Percentiles rank a stretch among this genome's conserved stretches.
Conservation (phyloP, 768 basidiomycete species). For the Pleurotus citrinopileatus region DNA sequence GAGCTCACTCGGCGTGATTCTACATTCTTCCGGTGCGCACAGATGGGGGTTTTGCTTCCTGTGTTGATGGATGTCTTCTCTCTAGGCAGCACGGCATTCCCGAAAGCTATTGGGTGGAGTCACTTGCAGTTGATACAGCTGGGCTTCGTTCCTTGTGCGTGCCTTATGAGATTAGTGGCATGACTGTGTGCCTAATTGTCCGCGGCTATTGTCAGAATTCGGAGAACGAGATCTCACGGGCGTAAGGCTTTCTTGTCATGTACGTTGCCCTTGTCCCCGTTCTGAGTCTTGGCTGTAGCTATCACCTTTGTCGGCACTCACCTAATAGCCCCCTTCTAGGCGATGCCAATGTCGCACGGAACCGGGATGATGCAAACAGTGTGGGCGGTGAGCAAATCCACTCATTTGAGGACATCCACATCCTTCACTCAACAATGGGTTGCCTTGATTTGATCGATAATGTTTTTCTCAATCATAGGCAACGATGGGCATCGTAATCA, state of each 20-base stretch:
- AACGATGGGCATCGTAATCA: conserved; percentile 20
- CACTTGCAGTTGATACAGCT: conserved; percentile 13
- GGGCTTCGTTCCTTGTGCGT: conserved; percentile 11
- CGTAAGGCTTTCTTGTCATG: background rate
- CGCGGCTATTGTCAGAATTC: conserved; percentile 6
- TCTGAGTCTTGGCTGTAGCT: too few relatives aligned
- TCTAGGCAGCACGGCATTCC: conserved; percentile 28
- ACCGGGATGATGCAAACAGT: conserved; percentile 19
- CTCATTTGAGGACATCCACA: background rate
- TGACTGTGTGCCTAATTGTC: background rate
- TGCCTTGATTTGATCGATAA: too few relatives aligned
- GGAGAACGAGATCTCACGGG: conserved; percentile 21
- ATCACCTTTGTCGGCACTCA: too few relatives aligned
- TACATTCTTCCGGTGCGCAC: conserved; percentile 31
- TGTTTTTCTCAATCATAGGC: too few relatives aligned
- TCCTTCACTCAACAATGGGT: background rate
- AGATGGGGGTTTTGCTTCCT: too few relatives aligned
- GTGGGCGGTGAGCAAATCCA: conserved; percentile 20
- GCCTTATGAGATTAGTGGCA: too few relatives aligned
- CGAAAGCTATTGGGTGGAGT: conserved; percentile 23
- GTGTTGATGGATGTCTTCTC: background rate
- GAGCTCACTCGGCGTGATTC: conserved; percentile 15
- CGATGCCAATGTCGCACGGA: conserved; percentile 26
- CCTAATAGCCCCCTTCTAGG: too few relatives aligned
- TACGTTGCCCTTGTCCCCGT: background rate